Base-by-base conservation (phyloP, 2,329 filamentous ascomycete genomes). In the Diaporthe aspalathi region DNA sequence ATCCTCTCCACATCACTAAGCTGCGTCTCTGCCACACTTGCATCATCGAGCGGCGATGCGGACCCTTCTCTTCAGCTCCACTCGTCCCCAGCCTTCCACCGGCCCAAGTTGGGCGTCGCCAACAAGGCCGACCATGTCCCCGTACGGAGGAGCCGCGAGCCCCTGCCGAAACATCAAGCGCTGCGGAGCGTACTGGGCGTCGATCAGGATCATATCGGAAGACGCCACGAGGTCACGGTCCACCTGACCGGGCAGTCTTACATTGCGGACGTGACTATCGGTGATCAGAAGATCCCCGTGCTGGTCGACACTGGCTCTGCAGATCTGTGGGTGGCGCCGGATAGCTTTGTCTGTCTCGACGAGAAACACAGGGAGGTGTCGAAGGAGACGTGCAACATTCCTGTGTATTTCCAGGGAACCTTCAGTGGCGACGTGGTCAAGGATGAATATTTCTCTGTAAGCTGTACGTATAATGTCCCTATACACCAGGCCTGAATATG, bases 261-360 rank as follows among this genome's bases (percentile, higher is more conserved):
- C 70, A 74, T 78, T 60, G 75, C 77, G 32, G 75, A 79, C 35
- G 73, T 79, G 27, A 45, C 52, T 0, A 72, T 79, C 2, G 77
- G 77, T 8, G 73, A 72, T 54, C 74, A 77, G 57, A 76, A 62
- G 3, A 69, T 79, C 20, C 73, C 76, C 0, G 73, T 79, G 12
- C 76, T 75, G 38, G 66, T 79, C 20, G 78, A 79, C 56, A 79
- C 78, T 1, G 78, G 78, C 1, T 79, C 78, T 5, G 63, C 72
- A 8, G 72, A 73, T 47, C 57, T 73, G 2, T 73, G 72, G 72
- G 72, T 69, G 2, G 66, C 57, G 2, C 52, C 72, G 1, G 53
- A 27, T 2, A 67, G 22, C 22, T 73, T 73, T 22, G 32, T 57
- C 27, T 73, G 72, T 24, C 69, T 73, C 12, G 66, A 71, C 3